phyloP scores from a whole-genome alignment of 2,329 filamentous ascomycete species.

The Trichoderma endophyticum region DNA sequence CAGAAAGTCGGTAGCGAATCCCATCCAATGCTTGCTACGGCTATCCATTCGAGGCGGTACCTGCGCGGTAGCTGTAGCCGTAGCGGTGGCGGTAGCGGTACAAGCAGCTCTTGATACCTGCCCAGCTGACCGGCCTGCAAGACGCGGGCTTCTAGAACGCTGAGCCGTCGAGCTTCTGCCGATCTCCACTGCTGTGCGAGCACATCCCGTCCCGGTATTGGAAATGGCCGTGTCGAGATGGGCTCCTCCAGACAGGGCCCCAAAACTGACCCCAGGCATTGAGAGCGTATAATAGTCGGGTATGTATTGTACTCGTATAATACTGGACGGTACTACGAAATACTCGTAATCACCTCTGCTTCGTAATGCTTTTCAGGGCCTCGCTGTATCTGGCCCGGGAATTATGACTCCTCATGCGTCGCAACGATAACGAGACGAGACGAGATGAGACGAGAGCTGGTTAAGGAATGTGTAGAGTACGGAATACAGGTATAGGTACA shows the following conservation, averaged over 20 bases:
- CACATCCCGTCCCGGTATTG: neutral
- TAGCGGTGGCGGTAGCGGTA: neutral
- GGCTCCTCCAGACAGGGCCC: neutral
- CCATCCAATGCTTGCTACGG: neutral
- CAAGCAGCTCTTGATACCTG: neutral
- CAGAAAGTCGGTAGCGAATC: constrained; percentile 34
- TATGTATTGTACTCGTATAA: too few relatives aligned
- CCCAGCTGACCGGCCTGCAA: neutral
- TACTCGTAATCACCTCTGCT: too few relatives aligned
- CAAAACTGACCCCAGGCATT: neutral
- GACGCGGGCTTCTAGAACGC: neutral
- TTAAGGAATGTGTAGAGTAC: neutral
- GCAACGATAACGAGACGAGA: neutral
- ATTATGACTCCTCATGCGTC: neutral
- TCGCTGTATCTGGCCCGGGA: neutral
- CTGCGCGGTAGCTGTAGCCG: neutral
- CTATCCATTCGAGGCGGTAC: neutral
- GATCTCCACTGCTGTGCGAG: neutral
- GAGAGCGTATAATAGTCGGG: neutral
- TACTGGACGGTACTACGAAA: too few relatives aligned
- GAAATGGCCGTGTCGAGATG: neutral
- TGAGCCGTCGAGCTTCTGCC: neutral
- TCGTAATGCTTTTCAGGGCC: too few relatives aligned
- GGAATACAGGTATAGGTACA: neutral
- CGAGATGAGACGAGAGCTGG: neutral